phyloP scores from a whole-genome alignment of 148 eudicot genomes.

The Polygonum aviculare region DNA sequence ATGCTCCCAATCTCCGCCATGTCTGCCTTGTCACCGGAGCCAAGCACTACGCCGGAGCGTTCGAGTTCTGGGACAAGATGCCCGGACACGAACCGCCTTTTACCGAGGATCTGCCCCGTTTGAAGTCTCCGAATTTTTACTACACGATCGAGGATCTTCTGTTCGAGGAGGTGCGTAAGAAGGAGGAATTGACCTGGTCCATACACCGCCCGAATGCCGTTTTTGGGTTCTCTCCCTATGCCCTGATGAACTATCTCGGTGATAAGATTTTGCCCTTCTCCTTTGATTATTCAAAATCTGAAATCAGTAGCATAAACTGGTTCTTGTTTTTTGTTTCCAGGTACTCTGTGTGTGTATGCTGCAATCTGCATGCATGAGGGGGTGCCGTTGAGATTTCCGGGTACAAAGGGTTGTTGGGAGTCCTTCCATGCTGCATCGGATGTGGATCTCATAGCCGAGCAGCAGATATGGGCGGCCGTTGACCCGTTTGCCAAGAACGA shows the following conservation, averaged over 20 bases:
- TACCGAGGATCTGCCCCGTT: slow-evolving; percentile 52
- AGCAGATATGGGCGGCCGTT: slow-evolving; percentile 44
- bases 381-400: slow-evolving; percentile 26
- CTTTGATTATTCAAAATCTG: neutral
- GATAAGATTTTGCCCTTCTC: neutral
- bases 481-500: slow-evolving; percentile 39
- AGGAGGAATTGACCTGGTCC: slow-evolving; percentile 58
- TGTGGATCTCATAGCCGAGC: slow-evolving; percentile 38
- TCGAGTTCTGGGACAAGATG: slow-evolving; percentile 19
- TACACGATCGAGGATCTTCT: slow-evolving; percentile 51
- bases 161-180: slow-evolving; percentile 39
- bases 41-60: slow-evolving; percentile 30
- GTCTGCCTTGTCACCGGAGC: slow-evolving; percentile 61
- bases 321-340: neutral
- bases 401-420: slow-evolving; percentile 28
- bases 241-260: slow-evolving; percentile 53
- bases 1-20: slow-evolving; percentile 42
- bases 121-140: slow-evolving; percentile 35
- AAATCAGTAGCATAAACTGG: neutral
- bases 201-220: slow-evolving; percentile 58
- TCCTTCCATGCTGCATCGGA: slow-evolving; percentile 27
- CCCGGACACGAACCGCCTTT: slow-evolving; percentile 31
- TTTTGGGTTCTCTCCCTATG: slow-evolving; percentile 63
- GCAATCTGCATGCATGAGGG: slow-evolving; percentile 37
- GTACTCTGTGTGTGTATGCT: slow-evolving; percentile 29